phyloP scores from a whole-genome alignment of 2,329 filamentous ascomycete genomes.

The Penicillium sp. region DNA sequence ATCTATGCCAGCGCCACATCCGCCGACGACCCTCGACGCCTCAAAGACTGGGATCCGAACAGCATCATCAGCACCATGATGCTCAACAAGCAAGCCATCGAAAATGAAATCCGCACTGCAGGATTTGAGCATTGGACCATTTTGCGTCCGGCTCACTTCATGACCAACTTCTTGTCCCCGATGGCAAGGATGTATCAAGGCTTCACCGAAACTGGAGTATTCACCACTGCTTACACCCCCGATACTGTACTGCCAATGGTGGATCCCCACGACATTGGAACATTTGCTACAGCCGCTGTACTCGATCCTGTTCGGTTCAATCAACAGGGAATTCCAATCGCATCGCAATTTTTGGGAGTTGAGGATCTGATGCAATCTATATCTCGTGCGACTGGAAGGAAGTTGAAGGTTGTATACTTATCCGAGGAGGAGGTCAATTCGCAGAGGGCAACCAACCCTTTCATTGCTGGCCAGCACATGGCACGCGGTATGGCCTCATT shows the following conservation, averaged over 20 bases:
- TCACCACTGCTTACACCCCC: slow-evolving; percentile 37
- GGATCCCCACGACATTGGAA: slow-evolving; percentile 52
- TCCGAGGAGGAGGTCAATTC: slow-evolving; percentile 46
- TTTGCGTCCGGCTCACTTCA: slow-evolving; percentile 54
- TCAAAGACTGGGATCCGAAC: slow-evolving; percentile 27
- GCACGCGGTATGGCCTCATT: slow-evolving; percentile 39
- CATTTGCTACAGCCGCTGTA: slow-evolving; percentile 48
- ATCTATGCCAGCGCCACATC: slow-evolving; percentile 33
- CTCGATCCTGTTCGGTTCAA: slow-evolving; percentile 45
- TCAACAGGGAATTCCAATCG: slow-evolving; percentile 43
- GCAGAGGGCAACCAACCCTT: slow-evolving; percentile 36
- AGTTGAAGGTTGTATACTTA: slow-evolving; percentile 42
- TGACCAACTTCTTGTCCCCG: slow-evolving; percentile 47
- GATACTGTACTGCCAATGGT: slow-evolving; percentile 46
- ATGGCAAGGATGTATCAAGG: slow-evolving; percentile 38
- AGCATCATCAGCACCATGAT: slow-evolving; percentile 33
- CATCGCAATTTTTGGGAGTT: slow-evolving; percentile 42
- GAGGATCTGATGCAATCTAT: slow-evolving; percentile 43
- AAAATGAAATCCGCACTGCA: slow-evolving; percentile 38
- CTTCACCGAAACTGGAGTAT: slow-evolving; percentile 41
- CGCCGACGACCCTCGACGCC: slow-evolving; percentile 28
- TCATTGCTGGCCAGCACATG: slow-evolving; percentile 42
- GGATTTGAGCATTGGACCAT: slow-evolving; percentile 52
- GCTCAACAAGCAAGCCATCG: slow-evolving; percentile 46
- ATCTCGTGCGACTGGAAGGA: slow-evolving; percentile 31